A percentile compares a stretch with the other conserved stretches of the same genome.
Evolutionary conservation across 169 alveolate genomes (phyloP).

Genomic region (Plasmodium ovale): DNA sequence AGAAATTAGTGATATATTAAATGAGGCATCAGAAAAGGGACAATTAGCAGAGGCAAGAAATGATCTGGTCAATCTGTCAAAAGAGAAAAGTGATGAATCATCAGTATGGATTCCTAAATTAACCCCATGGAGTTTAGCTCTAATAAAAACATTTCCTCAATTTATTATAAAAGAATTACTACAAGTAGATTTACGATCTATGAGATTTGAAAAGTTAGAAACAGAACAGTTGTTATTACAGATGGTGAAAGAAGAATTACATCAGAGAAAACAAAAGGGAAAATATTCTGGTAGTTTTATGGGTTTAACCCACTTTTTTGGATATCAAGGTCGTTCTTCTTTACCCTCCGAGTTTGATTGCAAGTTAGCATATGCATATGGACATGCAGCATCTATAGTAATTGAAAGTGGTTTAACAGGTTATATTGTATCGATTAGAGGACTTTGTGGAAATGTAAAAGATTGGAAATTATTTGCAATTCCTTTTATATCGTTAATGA

Average conservation of each 20-base stretch:
- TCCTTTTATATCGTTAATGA: conserved; percentile 92
- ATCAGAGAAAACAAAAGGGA: conserved; percentile 91
- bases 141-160: conserved; percentile 94
- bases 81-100: conserved; percentile 3
- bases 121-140: conserved; percentile 96
- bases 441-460: conserved; percentile 90
- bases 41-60: conserved; percentile 76
- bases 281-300: conserved; percentile 93
- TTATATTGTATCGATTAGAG: conserved; percentile 93
- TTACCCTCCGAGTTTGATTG: conserved; percentile 97
- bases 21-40: conserved; percentile 80
- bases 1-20: conserved; percentile 92
- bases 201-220: conserved; percentile 87
- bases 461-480: conserved; percentile 96
- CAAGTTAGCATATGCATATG: conserved; percentile 94
- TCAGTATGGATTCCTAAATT: conserved; percentile 84
- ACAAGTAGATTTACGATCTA: conserved; percentile 86
- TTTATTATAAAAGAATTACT: conserved; percentile 93
- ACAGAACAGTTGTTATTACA: conserved; percentile 95
- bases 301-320: conserved; percentile 97
- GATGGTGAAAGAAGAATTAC: conserved; percentile 95
- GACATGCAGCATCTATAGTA: conserved; percentile 94
- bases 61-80: conserved; percentile 49
- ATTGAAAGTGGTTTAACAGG: conserved; percentile 96
- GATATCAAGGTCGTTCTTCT: conserved; percentile 99